Evolutionary conservation across 192 early-diverging fungal species (phyloP), one percentile per base, ranked within the genome.

Genomic region (Neocallimastix lanati): DNA sequence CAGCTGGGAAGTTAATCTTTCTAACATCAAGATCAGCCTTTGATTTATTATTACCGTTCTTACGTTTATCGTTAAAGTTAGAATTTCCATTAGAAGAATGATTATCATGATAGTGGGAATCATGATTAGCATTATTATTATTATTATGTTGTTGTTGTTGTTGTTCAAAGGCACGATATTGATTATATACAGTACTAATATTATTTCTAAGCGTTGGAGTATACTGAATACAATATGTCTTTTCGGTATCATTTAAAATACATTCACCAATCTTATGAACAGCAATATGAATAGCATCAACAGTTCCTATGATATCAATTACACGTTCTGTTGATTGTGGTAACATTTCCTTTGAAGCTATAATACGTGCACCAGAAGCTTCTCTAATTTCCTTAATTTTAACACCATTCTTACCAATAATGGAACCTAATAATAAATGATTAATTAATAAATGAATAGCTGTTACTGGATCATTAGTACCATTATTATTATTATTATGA

Each of bases 1-100:
- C 95, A 83, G 91, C 91, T 27, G 97, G 95, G 79, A 99, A 95
- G 77, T 90, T 91, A 82, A 98, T 95, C 81, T 96, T 50, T 50
- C 40, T 50, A 16, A 50, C 40, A 50, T 50, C 40, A 50, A 50
- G 40, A 16, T 50, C 40, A 50, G 14, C 40, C 16, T 50, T 50
- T 50, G 40, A 18, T 21, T 50, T 50, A n/a, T n/a, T n/a, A 15
- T 1, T 21, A 50, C 16, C 15, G 6, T 50, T 50, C 40, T 50
- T 50, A 33, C 30, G 30, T 11, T 33, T 33, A 33, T 33, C 30
- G 21, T 50, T n/a, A n/a, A n/a, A n/a, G n/a, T n/a, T n/a, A n/a
- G n/a, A n/a, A n/a, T n/a, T 35, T 21, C 77, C 29, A 80, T 79
- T 29, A 33, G 76, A 30, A 67, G 77, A 30, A 81, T 76, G 16